Percentiles rank a stretch among this genome's conserved stretches.
These are phyloP conservation scores for Claviceps sp. DNA, from an alignment of 2,329 filamentous ascomycete species.

Conservation along the genomic window DNA sequence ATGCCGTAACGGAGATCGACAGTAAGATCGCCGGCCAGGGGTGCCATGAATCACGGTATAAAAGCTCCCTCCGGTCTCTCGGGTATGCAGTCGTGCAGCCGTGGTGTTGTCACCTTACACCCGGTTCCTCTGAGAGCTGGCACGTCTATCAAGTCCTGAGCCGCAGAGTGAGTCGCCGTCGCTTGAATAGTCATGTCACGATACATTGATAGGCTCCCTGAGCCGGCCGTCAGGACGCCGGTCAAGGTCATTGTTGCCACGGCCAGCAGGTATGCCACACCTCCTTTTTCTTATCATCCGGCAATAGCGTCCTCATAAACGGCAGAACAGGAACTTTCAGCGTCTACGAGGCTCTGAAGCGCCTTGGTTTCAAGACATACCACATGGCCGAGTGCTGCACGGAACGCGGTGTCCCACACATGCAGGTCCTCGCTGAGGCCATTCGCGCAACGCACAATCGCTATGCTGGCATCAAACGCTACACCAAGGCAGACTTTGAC, in stretches of 20 bases:
- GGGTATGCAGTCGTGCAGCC: too few relatives aligned
- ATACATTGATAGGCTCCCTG: slow-evolving; percentile 20
- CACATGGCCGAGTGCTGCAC: slow-evolving; percentile 20
- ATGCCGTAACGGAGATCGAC: too few relatives aligned
- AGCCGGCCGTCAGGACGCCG: slow-evolving; percentile 15
- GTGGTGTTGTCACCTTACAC: too few relatives aligned
- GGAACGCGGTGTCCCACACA: slow-evolving; percentile 8
- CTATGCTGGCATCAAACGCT: slow-evolving; percentile 1
- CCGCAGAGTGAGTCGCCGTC: background rate
- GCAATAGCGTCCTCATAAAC: background rate
- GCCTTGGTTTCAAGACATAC: slow-evolving; percentile 23
- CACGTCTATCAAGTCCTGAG: background rate
- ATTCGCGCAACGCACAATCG: slow-evolving; percentile 16
- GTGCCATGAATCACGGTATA: too few relatives aligned
- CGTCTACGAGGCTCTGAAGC: slow-evolving; percentile 18
- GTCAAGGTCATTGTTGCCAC: slow-evolving; percentile 25
- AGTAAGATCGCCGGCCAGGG: too few relatives aligned
- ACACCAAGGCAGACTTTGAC: slow-evolving; percentile 20
- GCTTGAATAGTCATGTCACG: slow-evolving; percentile 17
- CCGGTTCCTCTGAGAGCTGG: too few relatives aligned
- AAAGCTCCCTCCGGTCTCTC: too few relatives aligned
- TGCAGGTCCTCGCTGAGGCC: slow-evolving; percentile 18
- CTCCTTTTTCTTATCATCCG: background rate
- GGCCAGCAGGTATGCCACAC: slow-evolving; percentile 17
- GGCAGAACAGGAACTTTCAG: slow-evolving; percentile 17